Percentiles rank a stretch among this genome's conserved stretches.
These are phyloP conservation scores for Ustilaginoidea virens DNA, from an alignment of 2,329 filamentous ascomycete genomes.

Conservation along the genomic window DNA sequence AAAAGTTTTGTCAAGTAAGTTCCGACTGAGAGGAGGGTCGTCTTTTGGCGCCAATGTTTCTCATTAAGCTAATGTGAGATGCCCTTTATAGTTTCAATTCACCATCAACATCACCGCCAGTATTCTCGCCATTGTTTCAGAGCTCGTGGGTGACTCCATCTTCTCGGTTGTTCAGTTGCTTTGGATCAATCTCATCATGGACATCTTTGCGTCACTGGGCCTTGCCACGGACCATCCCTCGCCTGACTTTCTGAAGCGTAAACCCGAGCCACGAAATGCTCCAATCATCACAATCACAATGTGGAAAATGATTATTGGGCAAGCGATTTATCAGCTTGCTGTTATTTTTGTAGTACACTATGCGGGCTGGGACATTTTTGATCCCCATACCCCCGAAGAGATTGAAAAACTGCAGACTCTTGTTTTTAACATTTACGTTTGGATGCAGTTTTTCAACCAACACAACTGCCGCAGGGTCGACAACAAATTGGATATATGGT, in stretches of 20 bases:
- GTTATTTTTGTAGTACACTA: slow-evolving; percentile 47
- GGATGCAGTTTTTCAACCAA: slow-evolving; percentile 84
- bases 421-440: slow-evolving; percentile 76
- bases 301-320: slow-evolving; percentile 84
- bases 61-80: background rate
- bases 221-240: slow-evolving; percentile 46
- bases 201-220: slow-evolving; percentile 50
- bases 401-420: slow-evolving; percentile 38
- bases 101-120: slow-evolving; percentile 57
- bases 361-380: slow-evolving; percentile 41
- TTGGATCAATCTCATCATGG: slow-evolving; percentile 57
- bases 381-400: slow-evolving; percentile 23
- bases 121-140: slow-evolving; percentile 45
- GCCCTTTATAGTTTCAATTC: slow-evolving; percentile 34
- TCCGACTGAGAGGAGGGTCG: background rate
- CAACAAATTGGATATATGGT: slow-evolving; percentile 65
- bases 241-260: slow-evolving; percentile 40
- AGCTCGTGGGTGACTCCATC: slow-evolving; percentile 38
- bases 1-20: slow-evolving; percentile 44
- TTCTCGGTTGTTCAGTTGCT: slow-evolving; percentile 49
- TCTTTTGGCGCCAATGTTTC: background rate
- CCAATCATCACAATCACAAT: slow-evolving; percentile 60
- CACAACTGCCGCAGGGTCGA: slow-evolving; percentile 67
- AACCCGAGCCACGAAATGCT: slow-evolving; percentile 59
- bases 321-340: slow-evolving; percentile 59